Evolutionary conservation across 2,329 filamentous ascomycete genomes (phyloP).

Genomic region (Ophiostoma novo-ulmi): DNA sequence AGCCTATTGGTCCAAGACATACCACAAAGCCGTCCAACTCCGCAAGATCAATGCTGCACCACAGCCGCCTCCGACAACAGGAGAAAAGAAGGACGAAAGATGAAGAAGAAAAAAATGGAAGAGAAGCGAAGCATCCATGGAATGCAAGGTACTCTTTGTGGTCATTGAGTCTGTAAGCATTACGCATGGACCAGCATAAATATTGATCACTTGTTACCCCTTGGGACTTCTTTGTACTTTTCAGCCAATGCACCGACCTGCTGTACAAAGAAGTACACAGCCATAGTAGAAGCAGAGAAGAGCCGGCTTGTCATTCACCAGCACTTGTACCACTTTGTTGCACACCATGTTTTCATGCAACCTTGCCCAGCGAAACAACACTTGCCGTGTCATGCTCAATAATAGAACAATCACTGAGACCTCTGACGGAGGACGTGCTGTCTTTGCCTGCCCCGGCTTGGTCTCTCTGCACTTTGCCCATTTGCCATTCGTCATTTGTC

Average conservation of each 20-base stretch:
- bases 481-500: neutral
- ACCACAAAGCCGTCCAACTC: conserved; percentile 15
- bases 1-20: conserved; percentile 16
- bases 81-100: neutral
- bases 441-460: neutral
- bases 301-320: neutral
- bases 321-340: neutral
- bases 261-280: neutral
- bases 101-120: neutral
- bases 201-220: neutral
- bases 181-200: neutral
- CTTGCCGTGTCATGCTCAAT: conserved; percentile 3
- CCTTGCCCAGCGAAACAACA: conserved; percentile 1
- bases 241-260: neutral
- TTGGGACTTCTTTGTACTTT: conserved; percentile 9
- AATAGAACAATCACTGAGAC: neutral
- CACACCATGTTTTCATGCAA: neutral
- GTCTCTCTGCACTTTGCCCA: neutral
- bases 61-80: neutral
- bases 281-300: neutral
- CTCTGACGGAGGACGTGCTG: neutral
- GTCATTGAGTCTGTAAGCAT: neutral
- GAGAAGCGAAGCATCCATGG: neutral
- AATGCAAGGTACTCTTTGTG: conserved; percentile 1
- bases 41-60: conserved; percentile 18